A percentile compares a stretch with the other conserved stretches of the same genome.
Conservation (phyloP, 2,329 filamentous ascomycete species). For the Capronia americana region DNA sequence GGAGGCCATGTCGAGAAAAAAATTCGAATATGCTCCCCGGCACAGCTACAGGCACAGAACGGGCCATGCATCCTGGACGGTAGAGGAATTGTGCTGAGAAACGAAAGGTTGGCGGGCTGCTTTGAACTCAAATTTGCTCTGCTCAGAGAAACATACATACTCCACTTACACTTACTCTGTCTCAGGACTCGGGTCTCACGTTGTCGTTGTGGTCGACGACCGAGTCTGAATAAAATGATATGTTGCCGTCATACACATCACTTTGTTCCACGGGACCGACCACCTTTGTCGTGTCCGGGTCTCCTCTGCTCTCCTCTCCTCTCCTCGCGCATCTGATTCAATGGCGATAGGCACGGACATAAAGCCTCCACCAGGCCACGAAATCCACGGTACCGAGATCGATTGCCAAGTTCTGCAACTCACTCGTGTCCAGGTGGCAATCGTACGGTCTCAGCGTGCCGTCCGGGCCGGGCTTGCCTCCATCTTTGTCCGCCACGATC, state of each 20-base stretch:
- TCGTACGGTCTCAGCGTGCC: conserved; percentile 72
- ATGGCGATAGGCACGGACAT: conserved; percentile 51
- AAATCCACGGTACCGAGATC: conserved; percentile 78
- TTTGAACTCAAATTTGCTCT: background rate
- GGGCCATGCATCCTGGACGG: background rate
- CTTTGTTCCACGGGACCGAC: background rate
- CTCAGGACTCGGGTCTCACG: background rate
- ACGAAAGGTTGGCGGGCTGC: background rate
- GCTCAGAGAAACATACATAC: background rate
- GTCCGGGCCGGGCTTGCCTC: conserved; percentile 45
- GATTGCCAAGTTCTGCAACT: conserved; percentile 74
- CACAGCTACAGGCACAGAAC: background rate
- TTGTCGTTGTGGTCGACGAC: background rate
- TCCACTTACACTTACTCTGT: background rate
- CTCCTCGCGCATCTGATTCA: conserved; percentile 6
- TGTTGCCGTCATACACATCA: background rate
- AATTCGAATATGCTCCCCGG: background rate
- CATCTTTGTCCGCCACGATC: conserved; percentile 72
- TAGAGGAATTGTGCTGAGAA: background rate
- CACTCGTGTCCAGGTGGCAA: conserved; percentile 81
- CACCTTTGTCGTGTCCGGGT: background rate
- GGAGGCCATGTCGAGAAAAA: background rate
- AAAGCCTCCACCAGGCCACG: conserved; percentile 77
- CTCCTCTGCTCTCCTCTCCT: background rate
- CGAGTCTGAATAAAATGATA: background rate